Conservation (phyloP, 2,329 filamentous ascomycete genomes). For the Diaporthe sp. region DNA sequence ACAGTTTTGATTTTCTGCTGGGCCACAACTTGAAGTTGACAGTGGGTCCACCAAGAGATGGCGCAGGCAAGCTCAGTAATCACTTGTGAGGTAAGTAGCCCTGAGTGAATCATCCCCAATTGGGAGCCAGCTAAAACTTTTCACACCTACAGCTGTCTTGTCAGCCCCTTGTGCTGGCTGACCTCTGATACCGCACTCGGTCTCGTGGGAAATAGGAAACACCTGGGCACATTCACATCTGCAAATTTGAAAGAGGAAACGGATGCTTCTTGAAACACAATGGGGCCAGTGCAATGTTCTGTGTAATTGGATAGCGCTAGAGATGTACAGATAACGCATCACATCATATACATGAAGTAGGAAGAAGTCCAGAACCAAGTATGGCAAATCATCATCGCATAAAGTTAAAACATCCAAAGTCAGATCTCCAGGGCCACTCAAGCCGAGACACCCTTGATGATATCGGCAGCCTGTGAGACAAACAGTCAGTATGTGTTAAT, state of each 20-base stretch:
- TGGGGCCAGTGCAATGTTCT: neutral
- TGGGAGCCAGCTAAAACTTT: neutral
- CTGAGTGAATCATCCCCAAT: neutral
- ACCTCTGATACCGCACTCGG: too few relatives aligned
- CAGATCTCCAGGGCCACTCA: neutral
- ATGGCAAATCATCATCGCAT: neutral
- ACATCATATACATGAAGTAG: conserved; percentile 6
- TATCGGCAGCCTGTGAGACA: conserved; percentile 25
- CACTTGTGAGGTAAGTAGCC: neutral
- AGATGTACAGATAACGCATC: neutral
- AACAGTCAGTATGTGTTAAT: neutral
- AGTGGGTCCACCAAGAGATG: too few relatives aligned
- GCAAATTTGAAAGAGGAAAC: neutral
- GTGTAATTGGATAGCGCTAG: neutral
- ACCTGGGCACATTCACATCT: neutral
- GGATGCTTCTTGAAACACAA: neutral
- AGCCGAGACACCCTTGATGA: conserved; percentile 26
- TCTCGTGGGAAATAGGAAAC: too few relatives aligned
- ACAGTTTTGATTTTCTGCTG: neutral
- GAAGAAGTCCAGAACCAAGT: neutral
- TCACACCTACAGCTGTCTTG: neutral
- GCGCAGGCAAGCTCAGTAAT: neutral
- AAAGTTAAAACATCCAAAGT: neutral
- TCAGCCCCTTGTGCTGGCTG: neutral
- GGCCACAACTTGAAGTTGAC: neutral